A percentile compares a stretch with the other conserved stretches of the same genome.
These are phyloP conservation scores for Retiboletus flavoniger DNA, from an alignment of 1,284 basidiomycete genomes.

Conservation along the genomic window DNA sequence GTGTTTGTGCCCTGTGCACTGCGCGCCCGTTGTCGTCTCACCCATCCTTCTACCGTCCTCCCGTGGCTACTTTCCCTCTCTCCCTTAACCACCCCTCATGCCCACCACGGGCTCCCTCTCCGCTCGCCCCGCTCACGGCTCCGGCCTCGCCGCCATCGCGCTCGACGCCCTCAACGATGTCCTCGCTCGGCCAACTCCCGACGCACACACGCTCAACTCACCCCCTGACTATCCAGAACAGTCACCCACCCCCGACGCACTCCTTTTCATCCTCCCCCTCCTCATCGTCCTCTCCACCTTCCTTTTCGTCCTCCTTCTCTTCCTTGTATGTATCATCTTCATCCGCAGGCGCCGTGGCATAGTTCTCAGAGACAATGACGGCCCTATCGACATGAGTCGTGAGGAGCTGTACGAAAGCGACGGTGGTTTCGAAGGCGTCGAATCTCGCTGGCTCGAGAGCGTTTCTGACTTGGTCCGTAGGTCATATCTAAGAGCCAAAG, in stretches of 20 bases:
- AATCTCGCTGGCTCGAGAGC: constrained; percentile 90
- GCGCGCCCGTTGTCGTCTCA: background rate
- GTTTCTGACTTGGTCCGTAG: constrained; percentile 67
- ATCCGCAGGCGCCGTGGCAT: constrained; percentile 81
- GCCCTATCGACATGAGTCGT: constrained; percentile 90
- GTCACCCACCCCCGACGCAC: constrained; percentile 50
- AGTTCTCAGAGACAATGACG: constrained; percentile 81
- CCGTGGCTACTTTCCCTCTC: background rate
- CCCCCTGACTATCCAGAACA: constrained; percentile 25
- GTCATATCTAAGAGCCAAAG: constrained; percentile 85
- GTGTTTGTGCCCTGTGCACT: background rate
- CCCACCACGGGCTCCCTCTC: constrained; percentile 9
- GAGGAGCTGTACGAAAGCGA: constrained; percentile 89
- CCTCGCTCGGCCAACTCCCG: constrained; percentile 19
- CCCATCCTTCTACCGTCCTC: background rate
- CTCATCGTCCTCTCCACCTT: constrained; percentile 92
- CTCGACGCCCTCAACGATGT: constrained; percentile 28
- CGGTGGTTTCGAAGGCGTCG: constrained; percentile 88
- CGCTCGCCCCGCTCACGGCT: constrained; percentile 21
- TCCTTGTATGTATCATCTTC: constrained; percentile 84
- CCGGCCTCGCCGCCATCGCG: constrained; percentile 26
- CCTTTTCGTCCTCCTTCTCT: constrained; percentile 87
- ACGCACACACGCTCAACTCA: constrained; percentile 20
- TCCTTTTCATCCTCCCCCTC: constrained; percentile 84
- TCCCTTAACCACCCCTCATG: constrained; percentile 5